Conservation (phyloP, 192 early-diverging fungal genomes). For the Spizellomyces sp. region DNA sequence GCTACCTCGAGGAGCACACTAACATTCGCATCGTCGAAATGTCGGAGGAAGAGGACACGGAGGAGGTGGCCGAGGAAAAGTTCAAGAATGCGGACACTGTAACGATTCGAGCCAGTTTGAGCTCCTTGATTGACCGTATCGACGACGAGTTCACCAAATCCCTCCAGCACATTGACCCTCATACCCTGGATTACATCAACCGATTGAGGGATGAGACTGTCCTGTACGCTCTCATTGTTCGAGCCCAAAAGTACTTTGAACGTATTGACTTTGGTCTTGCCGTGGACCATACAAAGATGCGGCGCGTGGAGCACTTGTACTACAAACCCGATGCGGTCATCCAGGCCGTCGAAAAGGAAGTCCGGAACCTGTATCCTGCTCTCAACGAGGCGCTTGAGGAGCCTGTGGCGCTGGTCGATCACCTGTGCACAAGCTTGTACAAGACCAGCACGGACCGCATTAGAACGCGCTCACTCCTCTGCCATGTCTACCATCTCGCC, state of each 20-base stretch:
- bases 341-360: constrained; percentile 64
- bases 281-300: constrained; percentile 75
- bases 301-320: constrained; percentile 94
- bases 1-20: constrained; percentile 74
- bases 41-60: constrained; percentile 63
- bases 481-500: constrained; percentile 97
- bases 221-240: constrained; percentile 86
- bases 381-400: constrained; percentile 32
- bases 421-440: constrained; percentile 89
- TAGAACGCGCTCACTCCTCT: constrained; percentile 93
- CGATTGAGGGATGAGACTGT: constrained; percentile 88
- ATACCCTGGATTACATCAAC: constrained; percentile 94
- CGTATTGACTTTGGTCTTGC: constrained; percentile 52
- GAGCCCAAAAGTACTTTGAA: constrained; percentile 87
- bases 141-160: constrained; percentile 98
- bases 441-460: constrained; percentile 77
- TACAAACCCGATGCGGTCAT: constrained; percentile 95
- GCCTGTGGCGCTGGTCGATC: constrained; percentile 69
- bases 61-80: constrained; percentile 52
- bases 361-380: constrained; percentile 54
- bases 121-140: constrained; percentile 87
- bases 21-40: constrained; percentile 71
- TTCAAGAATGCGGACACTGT: constrained; percentile 55
- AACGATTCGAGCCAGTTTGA: constrained; percentile 79
- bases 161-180: constrained; percentile 95